phyloP scores from a whole-genome alignment of 1,284 basidiomycete species.

The Moesziomyces globuligerus region DNA sequence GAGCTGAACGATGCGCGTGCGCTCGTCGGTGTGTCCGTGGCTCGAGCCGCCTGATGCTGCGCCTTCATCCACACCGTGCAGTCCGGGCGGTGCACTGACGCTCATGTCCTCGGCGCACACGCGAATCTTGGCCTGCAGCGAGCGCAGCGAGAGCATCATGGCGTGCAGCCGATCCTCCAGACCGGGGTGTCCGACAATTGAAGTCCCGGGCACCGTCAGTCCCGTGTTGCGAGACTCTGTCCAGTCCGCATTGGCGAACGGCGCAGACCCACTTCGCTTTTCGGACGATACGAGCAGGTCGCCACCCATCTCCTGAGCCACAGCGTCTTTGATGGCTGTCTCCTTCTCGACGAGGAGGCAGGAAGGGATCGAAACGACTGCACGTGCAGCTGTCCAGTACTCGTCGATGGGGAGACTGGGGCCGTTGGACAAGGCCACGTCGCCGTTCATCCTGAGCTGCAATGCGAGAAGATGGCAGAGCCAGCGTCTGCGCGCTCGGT shows the following conservation, averaged over 20 bases:
- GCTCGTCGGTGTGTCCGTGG: conserved; percentile 3
- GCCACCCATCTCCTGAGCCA: conserved; percentile 28
- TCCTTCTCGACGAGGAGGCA: conserved; percentile 3
- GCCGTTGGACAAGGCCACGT: conserved; percentile 21
- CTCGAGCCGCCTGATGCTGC: neutral
- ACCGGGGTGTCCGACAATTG: conserved; percentile 35
- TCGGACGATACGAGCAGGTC: conserved; percentile 6
- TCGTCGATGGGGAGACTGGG: conserved; percentile 22
- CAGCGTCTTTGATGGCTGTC: conserved; percentile 4
- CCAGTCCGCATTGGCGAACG: neutral
- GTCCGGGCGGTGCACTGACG: conserved; percentile 29
- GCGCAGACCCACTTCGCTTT: neutral
- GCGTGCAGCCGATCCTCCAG: conserved; percentile 56
- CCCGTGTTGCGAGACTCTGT: conserved; percentile 13
- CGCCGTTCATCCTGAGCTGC: conserved; percentile 5
- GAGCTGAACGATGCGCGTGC: conserved; percentile 15
- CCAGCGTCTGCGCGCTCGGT: conserved; percentile 51
- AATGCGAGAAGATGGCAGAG: conserved; percentile 42
- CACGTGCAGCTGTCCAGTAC: conserved; percentile 27
- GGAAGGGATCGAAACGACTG: conserved; percentile 1
- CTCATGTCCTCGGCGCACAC: conserved; percentile 59
- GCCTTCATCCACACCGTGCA: conserved; percentile 51
- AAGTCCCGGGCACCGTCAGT: conserved; percentile 9
- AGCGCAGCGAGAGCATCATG: conserved; percentile 59
- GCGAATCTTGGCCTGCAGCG: conserved; percentile 65